Conservation (phyloP, 208 protist genomes). For the Leishmania gerbilli region DNA sequence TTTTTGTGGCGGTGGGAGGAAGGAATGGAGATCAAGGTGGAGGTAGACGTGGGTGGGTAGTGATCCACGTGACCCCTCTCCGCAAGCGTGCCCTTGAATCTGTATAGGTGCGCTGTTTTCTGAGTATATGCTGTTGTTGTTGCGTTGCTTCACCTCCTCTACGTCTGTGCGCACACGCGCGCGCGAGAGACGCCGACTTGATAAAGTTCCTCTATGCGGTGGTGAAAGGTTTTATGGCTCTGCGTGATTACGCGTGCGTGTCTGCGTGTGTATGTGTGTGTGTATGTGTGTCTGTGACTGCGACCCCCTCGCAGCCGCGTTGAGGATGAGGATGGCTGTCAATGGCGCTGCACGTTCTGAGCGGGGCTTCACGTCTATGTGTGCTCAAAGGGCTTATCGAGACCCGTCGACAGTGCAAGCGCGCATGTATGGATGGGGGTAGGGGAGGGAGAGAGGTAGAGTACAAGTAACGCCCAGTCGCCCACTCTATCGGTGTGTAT, state of each 20-base stretch:
- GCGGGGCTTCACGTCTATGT: neutral
- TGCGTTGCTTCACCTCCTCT: neutral
- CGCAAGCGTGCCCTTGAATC: neutral
- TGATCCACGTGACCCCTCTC: neutral
- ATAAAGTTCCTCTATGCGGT: neutral
- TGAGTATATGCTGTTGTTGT: neutral
- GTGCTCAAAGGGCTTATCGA: neutral
- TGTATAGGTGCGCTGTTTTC: neutral
- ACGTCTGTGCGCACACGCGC: neutral
- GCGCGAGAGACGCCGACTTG: neutral
- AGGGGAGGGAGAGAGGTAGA: neutral
- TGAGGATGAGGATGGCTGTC: neutral
- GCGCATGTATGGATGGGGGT: neutral
- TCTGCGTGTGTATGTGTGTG: neutral
- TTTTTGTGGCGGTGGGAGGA: constrained; percentile 11
- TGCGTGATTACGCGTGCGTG: constrained; percentile 6
- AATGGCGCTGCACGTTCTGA: neutral
- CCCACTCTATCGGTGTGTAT: neutral
- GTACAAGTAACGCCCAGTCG: neutral
- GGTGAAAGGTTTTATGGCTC: neutral
- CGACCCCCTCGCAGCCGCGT: too few relatives aligned
- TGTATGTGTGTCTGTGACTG: neutral
- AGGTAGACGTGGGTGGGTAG: neutral
- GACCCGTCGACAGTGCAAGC: neutral
- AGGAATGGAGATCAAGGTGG: neutral